Evolutionary conservation across 441 rosid genomes (phyloP), one percentile per base, ranked within the genome.

Genomic region (Rhodomyrtus psidioides): DNA sequence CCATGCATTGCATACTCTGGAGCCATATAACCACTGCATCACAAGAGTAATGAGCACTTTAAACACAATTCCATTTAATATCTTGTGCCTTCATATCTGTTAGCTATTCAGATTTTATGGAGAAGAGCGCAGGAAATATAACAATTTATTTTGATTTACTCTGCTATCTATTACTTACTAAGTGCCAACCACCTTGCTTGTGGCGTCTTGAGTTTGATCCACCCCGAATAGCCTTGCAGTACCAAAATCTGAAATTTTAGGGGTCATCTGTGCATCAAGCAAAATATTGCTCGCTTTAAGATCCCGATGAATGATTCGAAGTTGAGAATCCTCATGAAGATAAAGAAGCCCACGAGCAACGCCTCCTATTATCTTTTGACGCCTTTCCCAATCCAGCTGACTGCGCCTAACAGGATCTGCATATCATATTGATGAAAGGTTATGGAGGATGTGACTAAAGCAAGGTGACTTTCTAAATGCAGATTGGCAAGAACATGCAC

Each of bases 31-130:
- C 76, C 76, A 65, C 76, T 34, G 2, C 46, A 65, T 65, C 7
- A 65, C 7, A 17, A 2, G 24, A 65, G 30, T 4, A 19, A 30
- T 34, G 14, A 30, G 14, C 14, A 30, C 76, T 62, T 17, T 30
- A 39, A 65, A 34, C 2, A 1, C 26, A 62, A 34, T 30, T 34
- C 14, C 46, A 65, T 2, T 65, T 4, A 19, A 2, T 2, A 34
- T 65, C 2, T 0, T 1, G 14, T 34, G 44, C 46, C 26, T 17
- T 17, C 8, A 0, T 0, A 34, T 19, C 14, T 0, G 46, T 24
- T 34, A 30, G 14, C 13, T 30, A 17, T 65, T 65, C 14, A 34
- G 4, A 65, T 65, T 19, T 9, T 65, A 65, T 5, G 44, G 44
- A 19, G 14, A 34, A 65, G 13, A 19, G 76, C 0, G 1, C 7